Percentiles rank a stretch among this genome's conserved stretches.
Conservation (phyloP, 169 alveolate species). For the Cryptosporidium tyzzeri region DNA sequence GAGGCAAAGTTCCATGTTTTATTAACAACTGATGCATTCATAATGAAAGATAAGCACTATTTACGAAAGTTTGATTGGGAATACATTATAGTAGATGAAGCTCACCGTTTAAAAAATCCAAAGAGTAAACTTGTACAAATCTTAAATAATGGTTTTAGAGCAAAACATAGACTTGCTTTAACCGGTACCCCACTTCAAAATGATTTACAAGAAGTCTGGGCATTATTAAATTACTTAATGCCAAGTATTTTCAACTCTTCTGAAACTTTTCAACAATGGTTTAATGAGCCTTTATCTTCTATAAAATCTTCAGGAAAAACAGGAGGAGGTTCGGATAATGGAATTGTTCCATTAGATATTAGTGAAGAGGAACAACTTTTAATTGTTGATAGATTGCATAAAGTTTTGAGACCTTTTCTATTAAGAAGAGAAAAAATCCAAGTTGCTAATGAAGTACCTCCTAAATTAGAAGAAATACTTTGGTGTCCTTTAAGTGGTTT, state of each 20-base stretch:
- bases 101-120: constrained; percentile 94
- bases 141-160: constrained; percentile 79
- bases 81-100: constrained; percentile 95
- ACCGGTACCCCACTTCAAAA: constrained; percentile 94
- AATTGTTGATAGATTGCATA: constrained; percentile 90
- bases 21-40: constrained; percentile 81
- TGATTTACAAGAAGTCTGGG: constrained; percentile 92
- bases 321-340: constrained; percentile 85
- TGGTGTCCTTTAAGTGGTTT: constrained; percentile 90
- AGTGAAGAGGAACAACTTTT: constrained; percentile 91
- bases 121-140: constrained; percentile 88
- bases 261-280: constrained; percentile 94
- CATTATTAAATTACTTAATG: constrained; percentile 87
- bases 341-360: constrained; percentile 85
- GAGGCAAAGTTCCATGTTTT: constrained; percentile 80
- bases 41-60: constrained; percentile 80
- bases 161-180: constrained; percentile 88
- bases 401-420: constrained; percentile 93
- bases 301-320: constrained; percentile 79
- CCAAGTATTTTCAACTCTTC: constrained; percentile 91
- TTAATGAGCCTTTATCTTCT: constrained; percentile 85
- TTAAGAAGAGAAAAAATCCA: constrained; percentile 93
- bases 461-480: constrained; percentile 91
- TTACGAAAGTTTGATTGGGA: constrained; percentile 92
- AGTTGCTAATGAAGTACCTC: constrained; percentile 93